Conservation (phyloP, 2,329 filamentous ascomycete species). For the Acarospora socialis region DNA sequence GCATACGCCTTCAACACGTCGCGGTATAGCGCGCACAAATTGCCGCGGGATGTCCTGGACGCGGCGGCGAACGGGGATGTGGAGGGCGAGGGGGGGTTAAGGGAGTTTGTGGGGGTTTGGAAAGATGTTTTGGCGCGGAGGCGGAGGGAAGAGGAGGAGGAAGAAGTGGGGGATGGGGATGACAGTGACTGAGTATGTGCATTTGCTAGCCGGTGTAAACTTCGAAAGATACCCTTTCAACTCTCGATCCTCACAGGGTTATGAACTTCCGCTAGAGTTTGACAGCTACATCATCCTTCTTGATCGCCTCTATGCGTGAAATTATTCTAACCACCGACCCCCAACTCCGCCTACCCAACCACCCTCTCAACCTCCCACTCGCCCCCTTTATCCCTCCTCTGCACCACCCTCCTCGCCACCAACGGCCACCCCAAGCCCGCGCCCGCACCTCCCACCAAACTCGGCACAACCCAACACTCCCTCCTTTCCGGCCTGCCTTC, state of each 20-base stretch:
- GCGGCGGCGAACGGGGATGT: slow-evolving; percentile 44
- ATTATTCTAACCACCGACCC: no score
- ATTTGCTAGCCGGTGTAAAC: no score
- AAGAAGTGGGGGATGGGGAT: slow-evolving; percentile 5
- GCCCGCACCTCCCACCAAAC: slow-evolving; percentile 53
- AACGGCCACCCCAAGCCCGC: slow-evolving; percentile 68
- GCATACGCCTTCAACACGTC: slow-evolving; percentile 74
- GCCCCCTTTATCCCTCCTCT: slow-evolving; percentile 56
- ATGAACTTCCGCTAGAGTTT: no score
- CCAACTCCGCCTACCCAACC: no score
- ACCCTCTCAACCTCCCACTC: slow-evolving; percentile 60
- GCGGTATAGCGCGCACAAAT: slow-evolving; percentile 87
- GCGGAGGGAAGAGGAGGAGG: not conserved
- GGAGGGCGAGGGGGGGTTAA: slow-evolving; percentile 58
- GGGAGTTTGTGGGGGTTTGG: slow-evolving; percentile 69
- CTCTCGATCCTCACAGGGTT: no score
- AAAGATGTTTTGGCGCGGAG: slow-evolving; percentile 38
- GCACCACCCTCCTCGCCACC: slow-evolving; percentile 69
- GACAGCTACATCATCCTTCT: no score
- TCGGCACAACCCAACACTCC: slow-evolving; percentile 73
- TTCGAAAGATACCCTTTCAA: no score
- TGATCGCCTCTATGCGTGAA: no score
- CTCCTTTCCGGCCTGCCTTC: slow-evolving; percentile 38
- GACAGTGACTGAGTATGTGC: not conserved
- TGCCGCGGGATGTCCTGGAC: slow-evolving; percentile 83